Conservation (phyloP, 2,329 filamentous ascomycete species). For the Fusarium keratoplasticum region DNA sequence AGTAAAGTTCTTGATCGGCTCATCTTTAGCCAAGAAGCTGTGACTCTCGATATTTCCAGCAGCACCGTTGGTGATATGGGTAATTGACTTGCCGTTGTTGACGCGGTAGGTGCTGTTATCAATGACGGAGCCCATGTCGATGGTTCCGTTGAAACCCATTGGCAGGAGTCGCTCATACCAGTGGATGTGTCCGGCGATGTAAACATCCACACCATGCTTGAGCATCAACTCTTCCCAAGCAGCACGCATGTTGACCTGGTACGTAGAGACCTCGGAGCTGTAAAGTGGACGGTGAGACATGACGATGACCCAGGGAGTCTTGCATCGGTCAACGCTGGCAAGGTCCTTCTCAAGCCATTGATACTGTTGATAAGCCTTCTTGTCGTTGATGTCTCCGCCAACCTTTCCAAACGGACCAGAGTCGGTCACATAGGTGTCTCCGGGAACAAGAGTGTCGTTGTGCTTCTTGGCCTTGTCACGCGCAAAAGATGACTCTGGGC, state of each 20-base stretch:
- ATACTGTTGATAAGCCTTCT: constrained; percentile 59
- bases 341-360: constrained; percentile 60
- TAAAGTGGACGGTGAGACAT: constrained; percentile 64
- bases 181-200: constrained; percentile 47
- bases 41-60: constrained; percentile 65
- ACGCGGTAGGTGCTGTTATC: constrained; percentile 61
- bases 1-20: constrained; percentile 52
- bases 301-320: constrained; percentile 62
- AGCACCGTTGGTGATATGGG: constrained; percentile 64
- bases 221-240: constrained; percentile 60
- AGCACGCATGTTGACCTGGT: constrained; percentile 56
- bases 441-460: constrained; percentile 51
- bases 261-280: constrained; percentile 55
- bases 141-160: constrained; percentile 46
- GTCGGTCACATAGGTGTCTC: constrained; percentile 59
- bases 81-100: constrained; percentile 60
- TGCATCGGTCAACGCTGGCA: constrained; percentile 55
- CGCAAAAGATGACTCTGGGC: constrained; percentile 14
- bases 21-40: constrained; percentile 50
- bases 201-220: constrained; percentile 58
- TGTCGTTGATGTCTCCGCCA: constrained; percentile 49
- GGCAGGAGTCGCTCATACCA: constrained; percentile 42
- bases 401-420: constrained; percentile 61
- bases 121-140: constrained; percentile 55
- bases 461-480: constrained; percentile 56